Evolutionary conservation across 2,329 filamentous ascomycete genomes (phyloP).

Genomic region (Exophiala spinifera): DNA sequence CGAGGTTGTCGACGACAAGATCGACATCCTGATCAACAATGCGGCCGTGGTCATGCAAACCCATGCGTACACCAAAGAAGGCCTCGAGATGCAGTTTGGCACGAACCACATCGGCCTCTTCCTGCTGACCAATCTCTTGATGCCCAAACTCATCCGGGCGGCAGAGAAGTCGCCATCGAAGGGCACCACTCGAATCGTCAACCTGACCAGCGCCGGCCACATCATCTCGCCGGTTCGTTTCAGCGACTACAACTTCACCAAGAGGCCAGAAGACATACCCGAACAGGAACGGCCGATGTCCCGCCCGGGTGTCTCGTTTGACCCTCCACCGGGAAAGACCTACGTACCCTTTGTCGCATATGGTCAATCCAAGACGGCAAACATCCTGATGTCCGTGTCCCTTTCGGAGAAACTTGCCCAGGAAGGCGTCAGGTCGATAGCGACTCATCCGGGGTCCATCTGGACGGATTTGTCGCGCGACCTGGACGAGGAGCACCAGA

Average conservation of each 20-base stretch:
- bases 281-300: conserved; percentile 14
- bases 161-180: conserved; percentile 15
- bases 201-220: conserved; percentile 29
- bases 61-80: conserved; percentile 33
- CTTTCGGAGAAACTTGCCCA: conserved; percentile 41
- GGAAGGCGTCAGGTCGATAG: conserved; percentile 38
- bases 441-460: conserved; percentile 41
- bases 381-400: conserved; percentile 42
- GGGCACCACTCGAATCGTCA: conserved; percentile 27
- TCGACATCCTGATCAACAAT: conserved; percentile 47
- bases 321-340: conserved; percentile 18
- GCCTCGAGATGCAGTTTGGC: conserved; percentile 40
- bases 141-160: conserved; percentile 35
- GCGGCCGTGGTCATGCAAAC: conserved; percentile 40
- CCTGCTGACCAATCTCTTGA: conserved; percentile 42
- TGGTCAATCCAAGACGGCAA: conserved; percentile 50
- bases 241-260: conserved; percentile 36
- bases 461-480: conserved; percentile 19
- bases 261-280: conserved; percentile 25
- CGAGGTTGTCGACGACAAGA: conserved; percentile 30
- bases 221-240: conserved; percentile 34
- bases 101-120: conserved; percentile 42
- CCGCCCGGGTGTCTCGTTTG: conserved; percentile 21
- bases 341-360: conserved; percentile 42
- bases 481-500: conserved; percentile 31